Evolutionary conservation across 495 filamentous ascomycete genomes (phyloP), one percentile per base, ranked within the genome.

Genomic region (Lophiostoma macrostomum): DNA sequence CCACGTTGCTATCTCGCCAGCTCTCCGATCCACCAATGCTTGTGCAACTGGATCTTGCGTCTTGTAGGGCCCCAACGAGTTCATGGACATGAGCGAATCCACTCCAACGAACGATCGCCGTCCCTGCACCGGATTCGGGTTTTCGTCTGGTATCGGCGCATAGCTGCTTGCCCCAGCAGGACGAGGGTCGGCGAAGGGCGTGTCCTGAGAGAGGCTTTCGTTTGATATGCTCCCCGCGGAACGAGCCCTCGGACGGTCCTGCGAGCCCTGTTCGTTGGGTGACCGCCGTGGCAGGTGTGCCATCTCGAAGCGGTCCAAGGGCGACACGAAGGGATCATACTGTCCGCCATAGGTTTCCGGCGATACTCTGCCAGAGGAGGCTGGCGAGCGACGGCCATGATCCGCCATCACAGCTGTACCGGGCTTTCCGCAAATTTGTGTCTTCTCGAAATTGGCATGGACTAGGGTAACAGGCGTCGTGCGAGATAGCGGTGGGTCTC

Each of bases 1-100:
- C 70, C 70, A 73, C 47, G 50, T 31, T 23, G 57, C 58, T 2
- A 61, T 24, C 42, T 56, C 57, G 14, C 56, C 61, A 1, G 51
- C 57, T 30, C 61, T 37, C 24, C 48, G 20, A 20, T 57, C 48
- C 25, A 55, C 42, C 25, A 61, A 39, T n/a, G 35, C 49, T 32
- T 64, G 52, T 12, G 61, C 43, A 35, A 48, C 57, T 14, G 43
- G 37, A 28, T 64, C 60, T 19, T 20, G 27, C 0, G 56, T 57
- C 38, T 50, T 57, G 46, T 57, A 50, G 16, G 22, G 30, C 12
- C 20, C 24, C 37, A 50, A 23, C 20, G 53, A 50, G 22, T 28
- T 20, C 39, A 44, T 5, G 8, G 53, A 36, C 23, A 43, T 29
- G 4, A 50, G 13, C 22, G 45, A 57, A n/a, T 34, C 34, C 4